Evolutionary conservation across 2,329 filamentous ascomycete genomes (phyloP), one percentile per base, ranked within the genome.

Genomic region (Aureobasidium uvarum): DNA sequence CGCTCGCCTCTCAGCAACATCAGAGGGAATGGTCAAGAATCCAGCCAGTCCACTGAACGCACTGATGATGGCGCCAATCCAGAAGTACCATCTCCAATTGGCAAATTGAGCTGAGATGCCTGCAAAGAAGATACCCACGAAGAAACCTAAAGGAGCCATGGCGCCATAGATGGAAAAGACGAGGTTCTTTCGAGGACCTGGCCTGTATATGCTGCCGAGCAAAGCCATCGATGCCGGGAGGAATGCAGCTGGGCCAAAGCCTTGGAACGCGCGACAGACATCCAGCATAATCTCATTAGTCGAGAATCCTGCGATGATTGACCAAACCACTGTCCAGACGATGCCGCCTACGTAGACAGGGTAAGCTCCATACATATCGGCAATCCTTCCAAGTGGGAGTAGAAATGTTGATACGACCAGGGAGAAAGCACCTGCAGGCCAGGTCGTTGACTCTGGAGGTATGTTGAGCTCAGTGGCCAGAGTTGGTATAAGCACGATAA

Each of bases 31-130:
- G 0, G 79, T 79, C 62, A 81, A 77, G 55, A 77, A 79, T 0
- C 81, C 80, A 2, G 79, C 78, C 0, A 77, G 67, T 0, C 76
- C 69, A 3, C 82, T 84, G 51, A 84, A 74, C 1, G 77, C 77
- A 1, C 79, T 74, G 0, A 87, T 72, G 25, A 85, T 80, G 0
- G 83, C 80, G 0, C 87, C 87, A 62, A 90, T 82, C 77, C 83
- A 90, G 73, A 90, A 90, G 73, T 87, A 90, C 84, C 85, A 89
- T 4, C 82, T 74, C 86, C 87, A 90, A 0, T 74, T 77, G 0
- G 84, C 75, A 65, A 82, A 84, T 66, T 83, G 75, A 3, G 77
- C 83, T 3, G 83, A 78, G 0, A 89, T 63, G 1, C 87, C 88
- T 0, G 86, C 86, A 60, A 89, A 80, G 71, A 89, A 84, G 66